These are phyloP conservation scores for Hagleromyces aurorensis DNA, from an alignment of 805 yeast genomes.

Conservation along the genomic window DNA sequence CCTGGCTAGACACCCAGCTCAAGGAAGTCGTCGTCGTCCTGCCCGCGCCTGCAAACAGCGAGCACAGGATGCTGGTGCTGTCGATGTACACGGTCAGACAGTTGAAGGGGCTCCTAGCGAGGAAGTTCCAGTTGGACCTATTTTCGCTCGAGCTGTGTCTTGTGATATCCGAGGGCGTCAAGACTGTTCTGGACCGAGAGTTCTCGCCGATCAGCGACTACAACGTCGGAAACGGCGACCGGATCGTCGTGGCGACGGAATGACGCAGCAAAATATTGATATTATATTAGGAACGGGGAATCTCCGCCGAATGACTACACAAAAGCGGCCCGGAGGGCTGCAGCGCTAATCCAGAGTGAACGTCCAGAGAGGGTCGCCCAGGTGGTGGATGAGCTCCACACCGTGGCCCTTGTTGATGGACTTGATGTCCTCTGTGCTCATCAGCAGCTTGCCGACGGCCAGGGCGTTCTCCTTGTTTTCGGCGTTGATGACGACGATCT, in stretches of 20 bases:
- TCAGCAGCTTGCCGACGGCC: constrained; percentile 79
- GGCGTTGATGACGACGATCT: constrained; percentile 77
- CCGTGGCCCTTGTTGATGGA: constrained; percentile 81
- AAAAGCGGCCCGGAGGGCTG: too few species aligned
- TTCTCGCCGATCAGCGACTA: constrained; percentile 16
- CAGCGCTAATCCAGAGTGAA: constrained; percentile 39
- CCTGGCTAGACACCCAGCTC: constrained; percentile 12
- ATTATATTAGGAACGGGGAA: too few species aligned
- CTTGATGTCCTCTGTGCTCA: constrained; percentile 88
- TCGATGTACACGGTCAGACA: constrained; percentile 17
- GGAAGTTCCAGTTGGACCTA: constrained; percentile 3
- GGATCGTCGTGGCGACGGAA: constrained; percentile 10
- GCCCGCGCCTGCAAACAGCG: too few species aligned
- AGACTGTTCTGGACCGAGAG: constrained; percentile 12
- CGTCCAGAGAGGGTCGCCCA: constrained; percentile 87
- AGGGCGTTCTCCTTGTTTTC: constrained; percentile 89
- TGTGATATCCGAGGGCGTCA: constrained; percentile 3
- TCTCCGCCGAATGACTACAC: too few species aligned
- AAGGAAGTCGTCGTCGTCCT: constrained; percentile 10
- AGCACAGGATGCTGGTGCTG: constrained; percentile 6
- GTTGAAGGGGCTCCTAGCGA: constrained; percentile 18
- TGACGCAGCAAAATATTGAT: not conserved
- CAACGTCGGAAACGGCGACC: constrained; percentile 9
- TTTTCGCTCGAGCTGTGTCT: constrained; percentile 8
- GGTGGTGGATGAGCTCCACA: constrained; percentile 69